A percentile compares a stretch with the other conserved stretches of the same genome.
Evolutionary conservation across 225 moss, liverwort and hornwort species (phyloP).

Genomic region (Thuidium tamariscinum): DNA sequence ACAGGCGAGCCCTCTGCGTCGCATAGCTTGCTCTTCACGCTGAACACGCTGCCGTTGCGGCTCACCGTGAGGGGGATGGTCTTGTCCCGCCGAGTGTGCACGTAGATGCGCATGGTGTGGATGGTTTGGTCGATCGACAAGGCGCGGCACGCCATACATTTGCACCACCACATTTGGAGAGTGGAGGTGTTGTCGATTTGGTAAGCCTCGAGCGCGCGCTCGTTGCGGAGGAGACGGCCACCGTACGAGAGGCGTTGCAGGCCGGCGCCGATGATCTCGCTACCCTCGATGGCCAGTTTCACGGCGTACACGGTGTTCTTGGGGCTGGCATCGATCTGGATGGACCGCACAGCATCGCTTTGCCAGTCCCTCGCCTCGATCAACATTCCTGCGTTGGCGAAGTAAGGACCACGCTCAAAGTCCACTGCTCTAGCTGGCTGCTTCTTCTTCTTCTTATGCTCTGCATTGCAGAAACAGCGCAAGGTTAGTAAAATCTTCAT

Average conservation of each 20-base stretch:
- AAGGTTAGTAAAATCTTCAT: too few relatives aligned
- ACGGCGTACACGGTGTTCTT: conserved; percentile 29
- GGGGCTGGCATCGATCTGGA: conserved; percentile 43
- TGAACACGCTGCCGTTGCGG: conserved; percentile 13
- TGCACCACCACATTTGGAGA: conserved; percentile 55
- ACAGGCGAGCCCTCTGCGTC: conserved; percentile 12
- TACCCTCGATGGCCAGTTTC: conserved; percentile 30
- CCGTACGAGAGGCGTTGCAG: conserved; percentile 38
- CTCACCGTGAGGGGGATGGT: conserved; percentile 22
- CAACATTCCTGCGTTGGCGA: conserved; percentile 29
- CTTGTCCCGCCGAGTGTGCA: background rate
- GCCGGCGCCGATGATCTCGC: conserved; percentile 15
- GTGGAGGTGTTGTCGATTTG: conserved; percentile 43
- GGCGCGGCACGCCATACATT: conserved; percentile 45
- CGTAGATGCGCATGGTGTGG: conserved; percentile 28
- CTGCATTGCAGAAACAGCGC: background rate
- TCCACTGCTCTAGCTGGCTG: background rate
- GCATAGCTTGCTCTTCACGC: conserved; percentile 22
- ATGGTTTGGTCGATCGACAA: conserved; percentile 10
- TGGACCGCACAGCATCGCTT: conserved; percentile 37
- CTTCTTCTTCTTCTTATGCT: background rate
- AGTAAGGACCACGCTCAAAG: background rate
- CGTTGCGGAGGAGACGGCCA: conserved; percentile 32
- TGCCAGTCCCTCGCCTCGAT: conserved; percentile 56
- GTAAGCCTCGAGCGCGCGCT: conserved; percentile 31